Base-by-base conservation (phyloP, 208 protist genomes). In the Blastocrithidia nonstop region DNA sequence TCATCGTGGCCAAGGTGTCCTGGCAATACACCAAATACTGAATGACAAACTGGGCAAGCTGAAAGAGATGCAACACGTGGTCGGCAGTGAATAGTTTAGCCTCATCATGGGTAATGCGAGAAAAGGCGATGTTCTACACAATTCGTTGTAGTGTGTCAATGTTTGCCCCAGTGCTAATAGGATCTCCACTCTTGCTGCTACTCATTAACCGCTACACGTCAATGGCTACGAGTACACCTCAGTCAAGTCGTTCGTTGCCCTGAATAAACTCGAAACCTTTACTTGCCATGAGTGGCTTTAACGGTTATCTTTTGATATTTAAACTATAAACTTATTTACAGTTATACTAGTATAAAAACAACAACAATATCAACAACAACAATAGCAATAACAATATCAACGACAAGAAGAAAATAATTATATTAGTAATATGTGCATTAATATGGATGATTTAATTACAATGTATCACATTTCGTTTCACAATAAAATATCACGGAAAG, bases 11-110 rank as follows among this genome's bases (percentile, higher is more conserved):
- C 7, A 91, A 55, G 27, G 71, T 72, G 45, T 88, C 76, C 54
- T 94, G 85, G 15, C 79, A 87, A 57, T 80, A 84, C 22, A 94
- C 78, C 4, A 94, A 38, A 56, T 94, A 94, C 53, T 94, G 85
- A 26, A 89, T 66, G 6, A 94, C 65, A 2, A 94, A 32, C 61
- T 94, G 85, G 19, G 51, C 72, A 8, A 94, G 61, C 13, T 72
- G 71, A 37, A 89, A 83, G 20, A 94, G 68, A 47, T 94, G 85
- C 0, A 87, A 36, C 17, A 83, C 69, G 63, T 94, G 85, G 17
- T 86, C 75, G 0, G 85, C 66, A 0, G 75, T 74, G 54, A 94
- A 88, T 51, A 85, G 66, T 24, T 75, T 70, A 7, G 81, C 85
- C 65, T 94, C 85, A 29, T 94, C 85, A 15, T 73, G 66, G 8